Conservation (phyloP, 106 monocot species). For the Xerophyta viscosa region DNA sequence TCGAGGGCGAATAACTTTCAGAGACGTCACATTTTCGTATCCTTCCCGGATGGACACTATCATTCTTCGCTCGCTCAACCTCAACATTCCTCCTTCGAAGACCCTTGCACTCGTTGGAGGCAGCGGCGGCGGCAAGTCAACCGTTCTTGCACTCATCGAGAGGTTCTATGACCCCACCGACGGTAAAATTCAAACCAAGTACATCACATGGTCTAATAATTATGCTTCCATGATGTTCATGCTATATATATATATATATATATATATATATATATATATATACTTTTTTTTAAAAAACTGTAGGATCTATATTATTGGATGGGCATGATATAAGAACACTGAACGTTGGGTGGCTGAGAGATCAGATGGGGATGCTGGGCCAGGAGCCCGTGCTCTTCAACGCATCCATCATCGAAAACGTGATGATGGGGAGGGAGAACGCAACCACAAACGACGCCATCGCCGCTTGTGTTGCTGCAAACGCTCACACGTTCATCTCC, state of each 20-base stretch:
- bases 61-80: conserved; percentile 21
- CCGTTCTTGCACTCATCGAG: conserved; percentile 35
- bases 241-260: no score
- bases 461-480: conserved; percentile 16
- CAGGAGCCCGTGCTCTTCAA: conserved; percentile 34
- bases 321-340: conserved; percentile 29
- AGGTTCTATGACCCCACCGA: conserved; percentile 38
- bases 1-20: conserved; percentile 21
- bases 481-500: conserved; percentile 29
- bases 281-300: no score
- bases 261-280: no score
- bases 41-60: conserved; percentile 16
- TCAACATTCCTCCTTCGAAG: conserved; percentile 20
- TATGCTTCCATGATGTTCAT: no score
- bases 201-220: no score
- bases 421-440: conserved; percentile 37
- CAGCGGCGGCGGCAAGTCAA: conserved; percentile 41
- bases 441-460: conserved; percentile 25
- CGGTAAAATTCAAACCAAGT: no score
- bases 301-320: conserved; percentile 32
- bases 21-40: conserved; percentile 27
- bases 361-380: conserved; percentile 33
- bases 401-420: conserved; percentile 29
- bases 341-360: conserved; percentile 22
- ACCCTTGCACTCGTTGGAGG: conserved; percentile 32